Conservation (phyloP, 116 monocot species). For the Trichopus zeylanicus region DNA sequence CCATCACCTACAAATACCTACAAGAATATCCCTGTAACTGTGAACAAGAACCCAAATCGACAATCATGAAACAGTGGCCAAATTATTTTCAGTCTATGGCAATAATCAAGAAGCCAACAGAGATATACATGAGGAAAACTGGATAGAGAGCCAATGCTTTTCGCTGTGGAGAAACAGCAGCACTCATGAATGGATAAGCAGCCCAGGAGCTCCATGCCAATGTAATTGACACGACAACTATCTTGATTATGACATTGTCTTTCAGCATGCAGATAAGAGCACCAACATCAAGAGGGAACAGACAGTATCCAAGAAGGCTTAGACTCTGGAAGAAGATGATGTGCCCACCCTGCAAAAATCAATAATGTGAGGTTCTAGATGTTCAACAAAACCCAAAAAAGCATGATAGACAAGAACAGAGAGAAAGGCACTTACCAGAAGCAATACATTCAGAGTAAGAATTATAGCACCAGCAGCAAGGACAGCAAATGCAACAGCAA, state of each 20-base stretch:
- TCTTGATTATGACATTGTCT: constrained; percentile 49
- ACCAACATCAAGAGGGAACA: constrained; percentile 77
- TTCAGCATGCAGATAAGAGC: constrained; percentile 61
- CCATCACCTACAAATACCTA: no score
- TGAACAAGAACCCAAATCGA: no score
- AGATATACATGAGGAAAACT: constrained; percentile 85
- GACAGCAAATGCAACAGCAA: constrained; percentile 89
- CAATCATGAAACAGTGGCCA: no score
- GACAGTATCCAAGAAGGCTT: constrained; percentile 71
- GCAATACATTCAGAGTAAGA: constrained; percentile 73
- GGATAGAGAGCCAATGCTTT: constrained; percentile 91
- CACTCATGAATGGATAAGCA: constrained; percentile 80
- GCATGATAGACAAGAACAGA: background rate
- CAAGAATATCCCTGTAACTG: no score
- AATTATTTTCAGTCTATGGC: constrained; percentile 48
- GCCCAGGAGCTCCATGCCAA: constrained; percentile 84
- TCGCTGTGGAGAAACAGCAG: constrained; percentile 72
- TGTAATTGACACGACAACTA: constrained; percentile 40
- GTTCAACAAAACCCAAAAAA: background rate
- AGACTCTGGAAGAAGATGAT: constrained; percentile 85
- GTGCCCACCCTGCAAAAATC: constrained; percentile 59
- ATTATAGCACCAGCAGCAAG: constrained; percentile 80
- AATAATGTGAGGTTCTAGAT: background rate
- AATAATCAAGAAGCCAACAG: constrained; percentile 82
- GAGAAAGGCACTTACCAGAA: constrained; percentile 37